Percentiles rank a stretch among this genome's conserved stretches.
These are phyloP conservation scores for Vanilla planifolia DNA, from an alignment of 106 monocot genomes.

Conservation along the genomic window DNA sequence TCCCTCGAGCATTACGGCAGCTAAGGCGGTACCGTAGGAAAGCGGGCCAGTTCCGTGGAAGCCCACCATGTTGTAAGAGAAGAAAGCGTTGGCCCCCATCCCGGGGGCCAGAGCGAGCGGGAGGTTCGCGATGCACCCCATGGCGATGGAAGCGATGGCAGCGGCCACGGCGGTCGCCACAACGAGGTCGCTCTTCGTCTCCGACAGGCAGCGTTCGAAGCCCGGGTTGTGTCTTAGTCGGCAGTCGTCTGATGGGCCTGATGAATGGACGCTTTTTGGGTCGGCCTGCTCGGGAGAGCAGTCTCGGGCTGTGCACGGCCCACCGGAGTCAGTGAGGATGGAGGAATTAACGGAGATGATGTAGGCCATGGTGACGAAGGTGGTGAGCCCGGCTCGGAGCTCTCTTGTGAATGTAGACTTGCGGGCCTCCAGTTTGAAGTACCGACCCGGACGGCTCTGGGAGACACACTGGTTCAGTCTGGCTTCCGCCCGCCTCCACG, in stretches of 20 bases:
- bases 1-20: slow-evolving; percentile 58
- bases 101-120: slow-evolving; percentile 60
- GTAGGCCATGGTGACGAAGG: slow-evolving; percentile 76
- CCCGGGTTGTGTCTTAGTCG: slow-evolving; percentile 12
- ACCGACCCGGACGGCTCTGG: slow-evolving; percentile 17
- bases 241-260: slow-evolving; percentile 8
- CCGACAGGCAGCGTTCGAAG: slow-evolving; percentile 27
- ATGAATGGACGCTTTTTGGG: background rate
- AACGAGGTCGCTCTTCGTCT: slow-evolving; percentile 28
- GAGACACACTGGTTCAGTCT: slow-evolving; percentile 36
- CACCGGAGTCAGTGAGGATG: slow-evolving; percentile 61
- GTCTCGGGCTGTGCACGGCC: slow-evolving; percentile 30
- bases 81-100: slow-evolving; percentile 73
- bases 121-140: slow-evolving; percentile 63
- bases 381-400: slow-evolving; percentile 52
- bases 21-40: slow-evolving; percentile 45
- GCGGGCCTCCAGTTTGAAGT: slow-evolving; percentile 54
- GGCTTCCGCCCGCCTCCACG: slow-evolving; percentile 9
- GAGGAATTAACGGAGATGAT: slow-evolving; percentile 71
- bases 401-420: slow-evolving; percentile 55
- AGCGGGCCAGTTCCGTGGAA: slow-evolving; percentile 50
- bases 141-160: slow-evolving; percentile 32
- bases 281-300: slow-evolving; percentile 21
- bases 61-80: slow-evolving; percentile 68
- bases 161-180: slow-evolving; percentile 36